Conservation (phyloP, 441 rosid genomes). For the Cnidoscolus chayamansa region DNA sequence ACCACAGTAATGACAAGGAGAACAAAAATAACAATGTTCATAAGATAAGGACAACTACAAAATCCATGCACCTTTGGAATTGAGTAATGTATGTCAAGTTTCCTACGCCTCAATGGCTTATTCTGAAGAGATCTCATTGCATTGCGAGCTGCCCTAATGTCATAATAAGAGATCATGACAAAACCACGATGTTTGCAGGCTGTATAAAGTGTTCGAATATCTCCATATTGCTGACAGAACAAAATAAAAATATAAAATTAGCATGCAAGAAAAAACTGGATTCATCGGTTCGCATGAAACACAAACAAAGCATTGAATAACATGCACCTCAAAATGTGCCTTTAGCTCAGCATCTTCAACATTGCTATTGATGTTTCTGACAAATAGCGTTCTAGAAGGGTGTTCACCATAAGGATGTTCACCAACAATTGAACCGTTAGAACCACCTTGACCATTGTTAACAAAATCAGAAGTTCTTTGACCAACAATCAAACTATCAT, state of each 20-base stretch:
- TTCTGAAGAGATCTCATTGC: conserved; percentile 58
- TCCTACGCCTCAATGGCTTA: conserved; percentile 41
- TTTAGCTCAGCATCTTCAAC: conserved; percentile 58
- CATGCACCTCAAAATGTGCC: conserved; percentile 54
- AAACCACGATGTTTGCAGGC: conserved; percentile 61
- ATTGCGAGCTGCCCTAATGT: conserved; percentile 50
- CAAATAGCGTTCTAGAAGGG: conserved; percentile 63
- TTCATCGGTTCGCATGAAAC: neutral
- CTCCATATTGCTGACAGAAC: conserved; percentile 49
- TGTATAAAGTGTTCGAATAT: conserved; percentile 47
- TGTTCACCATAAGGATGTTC: conserved; percentile 47
- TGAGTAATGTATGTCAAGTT: conserved; percentile 54
- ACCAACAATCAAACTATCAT: conserved; percentile 24
- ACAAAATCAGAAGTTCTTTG: conserved; percentile 33
- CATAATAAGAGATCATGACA: conserved; percentile 60
- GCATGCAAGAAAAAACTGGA: conserved; percentile 8
- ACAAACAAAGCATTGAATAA: conserved; percentile 1
- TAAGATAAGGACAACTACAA: conserved; percentile 6
- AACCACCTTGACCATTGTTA: conserved; percentile 23
- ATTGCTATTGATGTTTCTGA: conserved; percentile 55
- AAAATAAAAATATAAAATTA: conserved; percentile 18
- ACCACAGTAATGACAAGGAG: neutral
- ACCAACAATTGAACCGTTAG: conserved; percentile 36
- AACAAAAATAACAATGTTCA: neutral
- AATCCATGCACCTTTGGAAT: conserved; percentile 44